These are phyloP conservation scores for Macrophomina tecta DNA, from an alignment of 2,329 filamentous ascomycete genomes.

Conservation along the genomic window DNA sequence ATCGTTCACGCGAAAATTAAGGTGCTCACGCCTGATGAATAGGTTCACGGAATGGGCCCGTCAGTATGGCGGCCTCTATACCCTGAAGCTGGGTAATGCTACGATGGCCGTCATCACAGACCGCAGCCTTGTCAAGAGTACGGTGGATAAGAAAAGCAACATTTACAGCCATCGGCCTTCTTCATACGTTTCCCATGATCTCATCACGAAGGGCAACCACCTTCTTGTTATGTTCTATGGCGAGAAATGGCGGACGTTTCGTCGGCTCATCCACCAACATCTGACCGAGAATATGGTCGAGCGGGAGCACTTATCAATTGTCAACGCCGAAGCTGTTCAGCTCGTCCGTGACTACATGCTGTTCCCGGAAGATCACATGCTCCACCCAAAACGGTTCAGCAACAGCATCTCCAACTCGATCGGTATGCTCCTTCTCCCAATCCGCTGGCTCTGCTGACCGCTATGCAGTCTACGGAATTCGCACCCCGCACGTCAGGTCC, in stretches of 20 bases:
- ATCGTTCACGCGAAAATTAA: neutral
- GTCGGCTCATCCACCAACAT: slow-evolving; percentile 54
- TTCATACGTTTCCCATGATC: slow-evolving; percentile 49
- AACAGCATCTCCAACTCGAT: slow-evolving; percentile 57
- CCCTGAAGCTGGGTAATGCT: slow-evolving; percentile 50
- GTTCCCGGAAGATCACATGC: slow-evolving; percentile 52
- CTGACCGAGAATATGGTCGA: slow-evolving; percentile 55
- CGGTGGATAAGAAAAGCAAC: slow-evolving; percentile 53
- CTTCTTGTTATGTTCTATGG: slow-evolving; percentile 56
- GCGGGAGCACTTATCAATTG: slow-evolving; percentile 49
- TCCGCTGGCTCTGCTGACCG: neutral
- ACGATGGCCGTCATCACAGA: slow-evolving; percentile 52
- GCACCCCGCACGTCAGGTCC: slow-evolving; percentile 27
- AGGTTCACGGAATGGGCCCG: slow-evolving; percentile 52
- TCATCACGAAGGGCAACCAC: slow-evolving; percentile 57
- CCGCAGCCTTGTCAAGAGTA: slow-evolving; percentile 48
- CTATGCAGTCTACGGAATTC: slow-evolving; percentile 31
- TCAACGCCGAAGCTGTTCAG: slow-evolving; percentile 57
- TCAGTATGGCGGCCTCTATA: slow-evolving; percentile 52
- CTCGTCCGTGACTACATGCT: slow-evolving; percentile 54
- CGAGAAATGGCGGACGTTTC: slow-evolving; percentile 52
- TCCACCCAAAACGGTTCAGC: slow-evolving; percentile 55
- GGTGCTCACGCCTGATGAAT: neutral
- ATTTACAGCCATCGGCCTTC: slow-evolving; percentile 53
- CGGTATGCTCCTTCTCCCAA: slow-evolving; percentile 28